These are phyloP conservation scores for Smittium culicis DNA, from an alignment of 371 early-diverging fungal genomes.

Conservation along the genomic window DNA sequence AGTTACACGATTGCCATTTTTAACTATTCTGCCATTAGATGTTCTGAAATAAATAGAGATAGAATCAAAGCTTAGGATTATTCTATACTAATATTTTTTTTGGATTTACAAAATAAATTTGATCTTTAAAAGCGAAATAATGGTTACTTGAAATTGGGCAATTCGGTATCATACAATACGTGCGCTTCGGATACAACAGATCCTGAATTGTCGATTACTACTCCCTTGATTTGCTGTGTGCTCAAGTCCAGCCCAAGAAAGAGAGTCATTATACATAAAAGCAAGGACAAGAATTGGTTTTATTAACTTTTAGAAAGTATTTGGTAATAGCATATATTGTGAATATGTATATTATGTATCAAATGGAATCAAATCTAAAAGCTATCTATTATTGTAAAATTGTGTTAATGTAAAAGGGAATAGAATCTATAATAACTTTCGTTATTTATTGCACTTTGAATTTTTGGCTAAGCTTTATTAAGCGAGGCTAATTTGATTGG, in stretches of 20 bases:
- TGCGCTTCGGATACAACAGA: conserved; percentile 33
- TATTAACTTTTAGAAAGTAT: no score
- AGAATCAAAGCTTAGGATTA: conserved; percentile 6
- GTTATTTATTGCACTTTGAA: no score
- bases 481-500: no score
- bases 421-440: no score
- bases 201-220: conserved; percentile 33
- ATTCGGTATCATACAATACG: conserved; percentile 41
- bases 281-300: no score
- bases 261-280: background rate
- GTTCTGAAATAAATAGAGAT: conserved; percentile 23
- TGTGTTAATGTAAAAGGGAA: no score
- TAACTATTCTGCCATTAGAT: conserved; percentile 36
- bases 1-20: conserved; percentile 35
- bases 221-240: conserved; percentile 63
- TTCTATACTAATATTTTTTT: background rate
- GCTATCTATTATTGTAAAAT: no score
- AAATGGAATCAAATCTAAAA: no score
- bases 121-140: background rate
- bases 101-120: background rate
- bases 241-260: conserved; percentile 60
- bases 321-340: no score
- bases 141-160: conserved; percentile 41
- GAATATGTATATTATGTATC: no score
- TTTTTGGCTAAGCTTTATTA: no score